Base-by-base conservation (phyloP, 2,329 filamentous ascomycete genomes). In the Phyllosticta citribraziliensis region DNA sequence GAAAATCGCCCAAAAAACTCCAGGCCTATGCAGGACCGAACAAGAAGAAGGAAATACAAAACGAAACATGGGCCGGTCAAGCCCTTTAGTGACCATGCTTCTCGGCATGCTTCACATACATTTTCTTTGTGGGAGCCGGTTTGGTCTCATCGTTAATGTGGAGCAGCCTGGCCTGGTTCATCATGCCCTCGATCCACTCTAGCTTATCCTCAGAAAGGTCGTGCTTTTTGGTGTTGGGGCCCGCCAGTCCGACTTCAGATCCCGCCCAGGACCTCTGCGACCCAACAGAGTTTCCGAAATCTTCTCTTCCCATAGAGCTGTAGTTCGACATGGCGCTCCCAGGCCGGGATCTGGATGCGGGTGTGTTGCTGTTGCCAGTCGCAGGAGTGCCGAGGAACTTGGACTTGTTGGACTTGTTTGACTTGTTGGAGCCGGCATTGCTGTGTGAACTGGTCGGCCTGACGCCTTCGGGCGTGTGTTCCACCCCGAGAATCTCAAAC, bases 141-240 rank as follows among this genome's bases (percentile, higher is more conserved):
- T 56, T 56, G 11, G 58, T 47, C 55, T 58, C 33, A 11, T 54
- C 19, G 2, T n/a, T n/a, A 2, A 35, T 56, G 4, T 56, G 50
- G 11, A 85, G 88, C 55, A 85, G 80, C 63, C 87, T 83, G 51
- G 91, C 89, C 70, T 89, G 88, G 69, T 89, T 87, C 75, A 91
- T 87, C 77, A 94, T 88, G 64, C 85, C 89, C 72, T 92, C 87
- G 10, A 94, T 88, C 89, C 89, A 94, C 50, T 86, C 85, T 62
- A 84, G 80, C 69, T 87, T 89, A 73, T 91, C 86, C 60, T 86
- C 84, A 61, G 85, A 74, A 22, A 88, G 75, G 85, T 88, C 70
- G 80, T 82, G 8, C 65, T 82, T 83, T 72, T 84, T 87, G 40
- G 81, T 79, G 55, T 82, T 84, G 1, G 88, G 88, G 0, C 88